Percentiles rank a stretch among this genome's conserved stretches.
Evolutionary conservation across 2,329 filamentous ascomycete genomes (phyloP).

Genomic region (Botrytis aclada): DNA sequence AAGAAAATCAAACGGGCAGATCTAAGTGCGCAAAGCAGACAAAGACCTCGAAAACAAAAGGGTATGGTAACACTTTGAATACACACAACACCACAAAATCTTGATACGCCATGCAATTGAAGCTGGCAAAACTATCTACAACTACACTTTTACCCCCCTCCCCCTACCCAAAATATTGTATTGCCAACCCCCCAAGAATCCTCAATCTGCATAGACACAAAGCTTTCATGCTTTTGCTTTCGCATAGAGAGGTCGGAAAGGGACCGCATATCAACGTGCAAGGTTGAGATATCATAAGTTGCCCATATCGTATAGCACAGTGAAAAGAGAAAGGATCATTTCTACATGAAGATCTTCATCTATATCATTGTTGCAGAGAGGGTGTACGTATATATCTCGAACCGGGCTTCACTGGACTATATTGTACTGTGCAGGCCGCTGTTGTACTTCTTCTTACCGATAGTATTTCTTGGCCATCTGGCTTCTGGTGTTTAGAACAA

Average conservation of each 20-base stretch:
- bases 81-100: conserved; percentile 22
- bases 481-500: conserved; percentile 7
- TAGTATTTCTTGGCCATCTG: conserved; percentile 10
- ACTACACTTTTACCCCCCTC: conserved; percentile 3
- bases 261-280: conserved; percentile 15
- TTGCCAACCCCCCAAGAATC: conserved; percentile 7
- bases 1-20: neutral
- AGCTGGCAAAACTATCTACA: conserved; percentile 19
- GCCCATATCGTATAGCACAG: conserved; percentile 8
- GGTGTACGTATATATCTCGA: neutral
- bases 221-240: conserved; percentile 17
- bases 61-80: conserved; percentile 39
- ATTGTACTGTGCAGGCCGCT: conserved; percentile 3
- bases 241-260: conserved; percentile 17
- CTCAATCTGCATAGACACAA: conserved; percentile 19
- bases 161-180: conserved; percentile 6
- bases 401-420: neutral
- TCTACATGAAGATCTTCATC: neutral
- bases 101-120: conserved; percentile 24
- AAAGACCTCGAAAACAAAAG: conserved; percentile 24
- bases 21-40: conserved; percentile 13
- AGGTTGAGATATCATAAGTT: conserved; percentile 8
- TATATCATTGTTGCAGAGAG: conserved; percentile 4
- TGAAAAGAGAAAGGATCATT: conserved; percentile 4
- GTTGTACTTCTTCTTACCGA: conserved; percentile 11